These are phyloP conservation scores for Hirsutella minnesotensis DNA, from an alignment of 2,329 filamentous ascomycete species.

Conservation along the genomic window DNA sequence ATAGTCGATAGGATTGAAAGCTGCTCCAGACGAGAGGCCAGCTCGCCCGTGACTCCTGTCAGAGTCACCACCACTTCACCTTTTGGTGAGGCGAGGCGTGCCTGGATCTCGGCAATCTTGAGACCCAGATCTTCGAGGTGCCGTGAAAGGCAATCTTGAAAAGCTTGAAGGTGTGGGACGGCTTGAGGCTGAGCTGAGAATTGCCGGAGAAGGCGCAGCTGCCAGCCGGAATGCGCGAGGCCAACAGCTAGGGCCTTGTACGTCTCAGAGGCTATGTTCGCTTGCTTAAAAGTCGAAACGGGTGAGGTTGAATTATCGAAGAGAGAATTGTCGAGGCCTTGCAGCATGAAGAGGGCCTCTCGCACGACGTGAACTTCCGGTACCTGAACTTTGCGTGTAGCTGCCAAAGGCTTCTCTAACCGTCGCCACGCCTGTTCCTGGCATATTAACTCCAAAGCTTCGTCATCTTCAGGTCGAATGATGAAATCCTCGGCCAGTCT, in stretches of 20 bases:
- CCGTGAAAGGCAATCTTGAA: constrained; percentile 50
- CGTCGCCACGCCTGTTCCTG: constrained; percentile 23
- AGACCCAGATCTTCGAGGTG: constrained; percentile 47
- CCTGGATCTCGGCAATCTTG: constrained; percentile 47
- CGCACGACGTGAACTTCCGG: constrained; percentile 64
- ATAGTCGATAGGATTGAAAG: constrained; percentile 50
- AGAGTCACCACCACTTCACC: constrained; percentile 53
- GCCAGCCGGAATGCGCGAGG: constrained; percentile 34
- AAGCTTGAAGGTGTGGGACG: constrained; percentile 55
- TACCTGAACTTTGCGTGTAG: constrained; percentile 32
- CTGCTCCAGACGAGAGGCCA: constrained; percentile 40
- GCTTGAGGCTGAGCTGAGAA: constrained; percentile 32
- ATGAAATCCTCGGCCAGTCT: constrained; percentile 21
- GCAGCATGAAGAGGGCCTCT: constrained; percentile 76
- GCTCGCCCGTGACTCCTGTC: constrained; percentile 45
- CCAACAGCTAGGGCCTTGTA: constrained; percentile 34
- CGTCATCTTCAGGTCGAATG: constrained; percentile 19
- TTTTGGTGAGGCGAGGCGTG: constrained; percentile 41
- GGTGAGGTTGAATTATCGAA: constrained; percentile 39
- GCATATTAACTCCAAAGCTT: constrained; percentile 17
- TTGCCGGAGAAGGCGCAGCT: constrained; percentile 30
- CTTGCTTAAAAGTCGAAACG: constrained; percentile 30
- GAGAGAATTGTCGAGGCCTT: constrained; percentile 62
- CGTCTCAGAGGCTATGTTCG: constrained; percentile 36
- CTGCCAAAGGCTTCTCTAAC: constrained; percentile 18